A percentile compares a stretch with the other conserved stretches of the same genome.
Evolutionary conservation across 164 flowering plant genomes (phyloP).

Genomic region (Vitis rupestris): DNA sequence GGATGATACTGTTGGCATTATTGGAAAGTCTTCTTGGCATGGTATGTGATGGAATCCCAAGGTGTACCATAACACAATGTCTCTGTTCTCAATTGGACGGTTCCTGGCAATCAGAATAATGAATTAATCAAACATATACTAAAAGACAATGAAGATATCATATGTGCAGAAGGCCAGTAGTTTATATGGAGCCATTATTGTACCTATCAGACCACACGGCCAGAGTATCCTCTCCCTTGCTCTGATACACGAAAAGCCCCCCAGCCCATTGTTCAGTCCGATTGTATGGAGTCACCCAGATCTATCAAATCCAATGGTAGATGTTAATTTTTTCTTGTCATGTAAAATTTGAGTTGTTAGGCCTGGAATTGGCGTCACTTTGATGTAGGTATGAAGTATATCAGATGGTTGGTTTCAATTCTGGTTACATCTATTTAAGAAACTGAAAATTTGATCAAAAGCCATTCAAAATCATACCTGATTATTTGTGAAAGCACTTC

Average conservation of each 20-base stretch:
- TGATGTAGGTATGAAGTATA: too few relatives aligned
- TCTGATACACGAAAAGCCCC: slow-evolving; percentile 73
- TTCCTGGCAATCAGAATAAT: slow-evolving; percentile 33
- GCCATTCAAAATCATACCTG: slow-evolving; percentile 34
- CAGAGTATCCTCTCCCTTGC: slow-evolving; percentile 81
- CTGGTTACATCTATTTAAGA: too few relatives aligned
- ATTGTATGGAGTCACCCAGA: slow-evolving; percentile 88
- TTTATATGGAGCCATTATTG: too few relatives aligned
- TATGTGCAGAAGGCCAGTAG: too few relatives aligned
- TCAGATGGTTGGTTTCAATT: too few relatives aligned
- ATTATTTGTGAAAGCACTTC: slow-evolving; percentile 83
- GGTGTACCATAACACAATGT: slow-evolving; percentile 85
- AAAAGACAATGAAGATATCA: too few relatives aligned
- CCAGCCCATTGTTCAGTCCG: slow-evolving; percentile 87
- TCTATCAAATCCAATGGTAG: too few relatives aligned
- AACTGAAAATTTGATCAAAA: too few relatives aligned
- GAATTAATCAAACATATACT: too few relatives aligned
- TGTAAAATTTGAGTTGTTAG: too few relatives aligned
- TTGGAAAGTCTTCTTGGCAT: slow-evolving; percentile 83
- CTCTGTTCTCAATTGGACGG: slow-evolving; percentile 63
- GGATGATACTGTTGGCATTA: slow-evolving; percentile 80
- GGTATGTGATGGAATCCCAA: slow-evolving; percentile 89
- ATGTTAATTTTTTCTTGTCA: too few relatives aligned
- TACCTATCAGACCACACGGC: slow-evolving; percentile 89
- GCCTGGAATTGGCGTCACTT: too few relatives aligned